A percentile compares a stretch with the other conserved stretches of the same genome.
These are phyloP conservation scores for Cladosporium halotolerans DNA, from an alignment of 2,329 filamentous ascomycete species.

Conservation along the genomic window DNA sequence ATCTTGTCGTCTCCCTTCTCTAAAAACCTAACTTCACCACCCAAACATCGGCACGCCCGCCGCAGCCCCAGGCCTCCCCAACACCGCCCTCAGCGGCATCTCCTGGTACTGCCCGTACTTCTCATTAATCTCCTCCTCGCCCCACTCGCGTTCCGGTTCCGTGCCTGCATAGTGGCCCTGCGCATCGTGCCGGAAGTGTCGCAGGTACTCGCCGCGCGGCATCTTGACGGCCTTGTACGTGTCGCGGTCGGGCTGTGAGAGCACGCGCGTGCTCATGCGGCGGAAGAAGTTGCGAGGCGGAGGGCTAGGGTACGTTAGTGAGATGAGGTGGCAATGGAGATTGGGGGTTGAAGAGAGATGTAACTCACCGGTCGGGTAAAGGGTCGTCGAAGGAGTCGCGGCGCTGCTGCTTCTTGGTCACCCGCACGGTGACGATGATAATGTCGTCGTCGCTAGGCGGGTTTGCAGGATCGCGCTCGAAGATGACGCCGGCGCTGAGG, in stretches of 20 bases:
- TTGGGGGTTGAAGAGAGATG: slow-evolving; percentile 11
- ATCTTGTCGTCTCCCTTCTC: neutral
- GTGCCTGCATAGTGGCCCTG: slow-evolving; percentile 25
- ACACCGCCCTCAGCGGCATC: slow-evolving; percentile 8
- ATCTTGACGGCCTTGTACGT: slow-evolving; percentile 25
- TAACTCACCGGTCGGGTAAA: slow-evolving; percentile 7
- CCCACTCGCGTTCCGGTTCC: slow-evolving; percentile 26
- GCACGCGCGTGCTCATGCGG: slow-evolving; percentile 23
- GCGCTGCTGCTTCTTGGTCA: slow-evolving; percentile 6
- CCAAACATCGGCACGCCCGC: neutral
- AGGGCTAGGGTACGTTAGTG: slow-evolving; percentile 15
- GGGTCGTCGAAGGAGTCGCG: slow-evolving; percentile 7
- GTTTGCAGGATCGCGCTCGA: neutral
- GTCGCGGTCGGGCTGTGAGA: slow-evolving; percentile 13
- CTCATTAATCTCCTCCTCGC: slow-evolving; percentile 19
- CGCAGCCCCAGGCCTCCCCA: neutral
- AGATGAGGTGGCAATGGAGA: neutral
- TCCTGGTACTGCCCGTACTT: slow-evolving; percentile 23
- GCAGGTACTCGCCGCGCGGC: slow-evolving; percentile 25
- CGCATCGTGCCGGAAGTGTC: slow-evolving; percentile 20
- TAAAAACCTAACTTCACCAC: neutral
- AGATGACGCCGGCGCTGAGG: slow-evolving; percentile 1
- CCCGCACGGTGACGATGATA: slow-evolving; percentile 23
- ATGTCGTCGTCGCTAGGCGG: slow-evolving; percentile 21
- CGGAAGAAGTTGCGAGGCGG: slow-evolving; percentile 21